Evolutionary conservation across 2,329 filamentous ascomycete species (phyloP).

Genomic region (Fusarium pseudoanthophilum): DNA sequence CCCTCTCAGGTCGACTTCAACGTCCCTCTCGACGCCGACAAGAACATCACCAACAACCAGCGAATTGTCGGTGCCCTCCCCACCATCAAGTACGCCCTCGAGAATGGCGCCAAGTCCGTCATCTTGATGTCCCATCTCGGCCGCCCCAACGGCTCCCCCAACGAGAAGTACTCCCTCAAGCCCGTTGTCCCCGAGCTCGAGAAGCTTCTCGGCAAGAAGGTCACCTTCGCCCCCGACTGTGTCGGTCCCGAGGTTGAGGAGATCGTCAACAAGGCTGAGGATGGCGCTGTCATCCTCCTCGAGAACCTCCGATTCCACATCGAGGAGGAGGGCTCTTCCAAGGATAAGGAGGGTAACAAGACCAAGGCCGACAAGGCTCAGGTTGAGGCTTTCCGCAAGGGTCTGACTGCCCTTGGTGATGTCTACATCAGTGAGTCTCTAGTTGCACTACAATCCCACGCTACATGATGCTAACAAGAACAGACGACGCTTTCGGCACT

Average conservation of each 20-base stretch:
- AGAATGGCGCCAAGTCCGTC: slow-evolving; percentile 90
- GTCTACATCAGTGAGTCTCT: slow-evolving; percentile 87
- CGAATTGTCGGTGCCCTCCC: slow-evolving; percentile 95
- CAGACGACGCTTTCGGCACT: slow-evolving; percentile 98
- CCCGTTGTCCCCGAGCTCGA: slow-evolving; percentile 91
- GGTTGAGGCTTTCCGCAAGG: slow-evolving; percentile 94
- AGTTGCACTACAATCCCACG: not conserved
- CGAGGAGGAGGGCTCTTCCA: slow-evolving; percentile 96
- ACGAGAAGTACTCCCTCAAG: slow-evolving; percentile 94
- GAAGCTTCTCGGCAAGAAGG: slow-evolving; percentile 85
- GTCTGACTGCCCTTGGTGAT: slow-evolving; percentile 92
- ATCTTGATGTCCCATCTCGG: slow-evolving; percentile 99
- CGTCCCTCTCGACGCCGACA: slow-evolving; percentile 91
- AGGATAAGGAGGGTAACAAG: slow-evolving; percentile 96
- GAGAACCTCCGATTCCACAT: slow-evolving; percentile 99
- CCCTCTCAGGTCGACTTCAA: slow-evolving; percentile 93
- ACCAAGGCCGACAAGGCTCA: slow-evolving; percentile 95
- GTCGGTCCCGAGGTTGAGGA: slow-evolving; percentile 92
- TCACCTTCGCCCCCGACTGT: slow-evolving; percentile 89
- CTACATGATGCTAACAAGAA: slow-evolving; percentile 35
- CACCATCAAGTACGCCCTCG: slow-evolving; percentile 93
- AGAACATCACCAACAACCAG: slow-evolving; percentile 97
- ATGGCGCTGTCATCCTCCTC: slow-evolving; percentile 86
- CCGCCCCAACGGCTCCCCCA: slow-evolving; percentile 88
- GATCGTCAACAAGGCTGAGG: slow-evolving; percentile 82